Percentiles rank a stretch among this genome's conserved stretches.
phyloP scores from a whole-genome alignment of 805 yeast species.

The Yamadazyma phyllophila region DNA sequence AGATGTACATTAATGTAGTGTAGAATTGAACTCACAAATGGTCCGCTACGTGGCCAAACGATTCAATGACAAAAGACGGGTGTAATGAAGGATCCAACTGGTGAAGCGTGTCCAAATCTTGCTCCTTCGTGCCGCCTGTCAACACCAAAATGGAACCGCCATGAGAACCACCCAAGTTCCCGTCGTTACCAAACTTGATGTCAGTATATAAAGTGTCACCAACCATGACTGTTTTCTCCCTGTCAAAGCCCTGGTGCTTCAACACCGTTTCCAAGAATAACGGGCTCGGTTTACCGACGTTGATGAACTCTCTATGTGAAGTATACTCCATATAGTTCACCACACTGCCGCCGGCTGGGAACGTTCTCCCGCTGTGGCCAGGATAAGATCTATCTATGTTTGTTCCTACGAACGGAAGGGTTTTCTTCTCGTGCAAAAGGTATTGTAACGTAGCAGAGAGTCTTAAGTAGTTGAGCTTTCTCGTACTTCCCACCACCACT shows the following conservation, averaged over 20 bases:
- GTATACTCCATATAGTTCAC: slow-evolving; percentile 39
- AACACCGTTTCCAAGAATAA: slow-evolving; percentile 30
- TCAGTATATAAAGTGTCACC: slow-evolving; percentile 44
- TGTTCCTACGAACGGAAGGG: slow-evolving; percentile 37
- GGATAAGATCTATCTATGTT: slow-evolving; percentile 43
- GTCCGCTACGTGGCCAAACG: slow-evolving; percentile 27
- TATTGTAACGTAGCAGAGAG: slow-evolving; percentile 38
- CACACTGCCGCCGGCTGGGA: slow-evolving; percentile 43
- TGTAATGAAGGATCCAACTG: slow-evolving; percentile 14
- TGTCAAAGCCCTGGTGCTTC: slow-evolving; percentile 24
- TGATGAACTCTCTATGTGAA: slow-evolving; percentile 28
- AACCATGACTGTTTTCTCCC: slow-evolving; percentile 32
- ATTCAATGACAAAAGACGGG: slow-evolving; percentile 31
- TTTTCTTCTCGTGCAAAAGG: slow-evolving; percentile 28
- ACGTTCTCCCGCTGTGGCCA: slow-evolving; percentile 33
- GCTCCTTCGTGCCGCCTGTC: slow-evolving; percentile 33
- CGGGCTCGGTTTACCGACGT: slow-evolving; percentile 40
- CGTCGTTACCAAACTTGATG: slow-evolving; percentile 43
- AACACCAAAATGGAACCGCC: slow-evolving; percentile 34
- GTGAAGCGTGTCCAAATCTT: slow-evolving; percentile 18
- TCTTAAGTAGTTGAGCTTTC: slow-evolving; percentile 35
- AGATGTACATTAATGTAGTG: neutral
- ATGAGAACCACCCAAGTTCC: slow-evolving; percentile 28
- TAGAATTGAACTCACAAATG: neutral
- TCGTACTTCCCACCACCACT: slow-evolving; percentile 40